Base-by-base conservation (phyloP, 768 basidiomycete genomes). In the Coprinopsis strossmayeri region DNA sequence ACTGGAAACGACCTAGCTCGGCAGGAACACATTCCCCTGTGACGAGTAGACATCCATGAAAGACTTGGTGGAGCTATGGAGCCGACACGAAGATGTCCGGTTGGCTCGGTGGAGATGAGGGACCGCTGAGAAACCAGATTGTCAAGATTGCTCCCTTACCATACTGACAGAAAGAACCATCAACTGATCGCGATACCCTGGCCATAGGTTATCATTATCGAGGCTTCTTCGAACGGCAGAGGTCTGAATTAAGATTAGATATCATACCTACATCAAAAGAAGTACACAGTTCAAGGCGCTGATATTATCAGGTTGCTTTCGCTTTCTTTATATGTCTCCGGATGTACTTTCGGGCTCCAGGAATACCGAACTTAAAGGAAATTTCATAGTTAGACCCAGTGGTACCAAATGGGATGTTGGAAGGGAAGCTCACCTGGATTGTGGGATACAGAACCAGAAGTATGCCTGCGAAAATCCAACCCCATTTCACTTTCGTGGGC, bases 401-500 rank as follows among this genome's bases (percentile, higher is more conserved):
- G 40, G 26, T 59, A 51, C 56, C 37, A 45, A 52, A 49, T 51
- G 49, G 56, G n/a, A 7, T 15, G 30, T 32, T 15, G 30, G 45
- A 55, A 24, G 27, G 46, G 45, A 48, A 43, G 63, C 80, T 61
- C 57, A 87, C 87, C 74, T 78, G 74, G 11, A 83, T 61, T 12
- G 69, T 65, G 13, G 89, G 87, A 71, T 91, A 91, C 45, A 85
- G 59, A 15, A 84, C 67, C 51, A 91, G 66, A 39, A 85, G 59
- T n/a, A 60, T 59, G 18, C 66, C 74, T 23, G 79, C 85, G 11
- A 79, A 55, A n/a, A 66, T 60, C 84, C 86, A 88, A 10, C 81
- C 81, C 72, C 74, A 74, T 65, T 76, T 79, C 52, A 91, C 84
- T 46, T 58, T 53, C 44, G 55, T 54, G 12, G 90, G 90, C 12